phyloP scores from a whole-genome alignment of 1,139 yeast genomes.

The Scheffersomyces titani region DNA sequence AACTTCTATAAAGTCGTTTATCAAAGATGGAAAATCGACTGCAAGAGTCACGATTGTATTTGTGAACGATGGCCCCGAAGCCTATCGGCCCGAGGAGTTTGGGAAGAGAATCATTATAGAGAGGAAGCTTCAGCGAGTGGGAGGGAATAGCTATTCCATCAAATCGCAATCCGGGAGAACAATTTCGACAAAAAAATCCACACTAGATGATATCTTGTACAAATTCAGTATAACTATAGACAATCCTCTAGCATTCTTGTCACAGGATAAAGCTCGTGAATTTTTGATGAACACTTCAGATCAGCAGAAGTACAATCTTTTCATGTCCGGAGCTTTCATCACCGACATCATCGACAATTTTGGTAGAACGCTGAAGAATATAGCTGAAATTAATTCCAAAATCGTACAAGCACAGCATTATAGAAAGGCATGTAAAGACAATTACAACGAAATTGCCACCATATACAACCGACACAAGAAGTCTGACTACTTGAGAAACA shows the following conservation, averaged over 20 bases:
- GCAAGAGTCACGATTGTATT: constrained; percentile 64
- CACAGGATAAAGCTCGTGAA: constrained; percentile 93
- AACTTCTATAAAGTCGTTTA: constrained; percentile 63
- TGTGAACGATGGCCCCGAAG: constrained; percentile 63
- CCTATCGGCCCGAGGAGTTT: constrained; percentile 61
- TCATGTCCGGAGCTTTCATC: constrained; percentile 78
- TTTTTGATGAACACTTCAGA: constrained; percentile 78
- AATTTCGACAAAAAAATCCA: constrained; percentile 61
- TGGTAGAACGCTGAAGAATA: constrained; percentile 38
- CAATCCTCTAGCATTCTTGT: constrained; percentile 89
- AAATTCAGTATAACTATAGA: constrained; percentile 78
- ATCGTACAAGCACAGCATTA: constrained; percentile 26
- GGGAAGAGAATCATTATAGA: constrained; percentile 74
- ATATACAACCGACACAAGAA: constrained; percentile 41
- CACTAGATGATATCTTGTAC: constrained; percentile 66
- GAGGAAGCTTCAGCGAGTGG: constrained; percentile 60
- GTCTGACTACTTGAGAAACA: constrained; percentile 43
- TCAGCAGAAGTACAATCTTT: constrained; percentile 66
- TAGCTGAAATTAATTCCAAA: constrained; percentile 40
- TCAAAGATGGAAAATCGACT: constrained; percentile 72
- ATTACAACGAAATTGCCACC: constrained; percentile 36
- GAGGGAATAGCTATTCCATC: constrained; percentile 52
- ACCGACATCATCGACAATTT: constrained; percentile 61
- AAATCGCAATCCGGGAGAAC: constrained; percentile 52
- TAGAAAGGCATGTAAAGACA: constrained; percentile 25